Conservation (phyloP, 2,329 filamentous ascomycete genomes). For the Aspergillus candidus region DNA sequence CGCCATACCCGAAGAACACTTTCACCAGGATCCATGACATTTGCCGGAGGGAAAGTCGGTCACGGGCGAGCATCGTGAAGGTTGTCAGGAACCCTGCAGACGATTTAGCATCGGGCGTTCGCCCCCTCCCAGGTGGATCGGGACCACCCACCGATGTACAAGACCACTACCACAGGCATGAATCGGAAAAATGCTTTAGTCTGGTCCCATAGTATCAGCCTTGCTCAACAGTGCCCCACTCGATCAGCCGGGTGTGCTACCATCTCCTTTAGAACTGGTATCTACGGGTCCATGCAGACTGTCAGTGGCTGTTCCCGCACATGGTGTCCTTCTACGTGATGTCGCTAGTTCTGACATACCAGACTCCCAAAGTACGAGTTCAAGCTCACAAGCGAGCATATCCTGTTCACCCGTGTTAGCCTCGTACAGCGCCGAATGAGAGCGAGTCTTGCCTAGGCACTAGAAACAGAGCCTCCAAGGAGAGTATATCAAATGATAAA, state of each 20-base stretch:
- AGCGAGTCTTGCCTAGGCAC: constrained; percentile 55
- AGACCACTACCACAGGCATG: constrained; percentile 66
- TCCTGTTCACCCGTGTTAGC: constrained; percentile 43
- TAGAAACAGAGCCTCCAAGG: constrained; percentile 82
- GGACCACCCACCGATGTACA: constrained; percentile 61
- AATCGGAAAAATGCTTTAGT: constrained; percentile 87
- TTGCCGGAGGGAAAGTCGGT: constrained; percentile 48
- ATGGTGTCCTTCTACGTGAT: constrained; percentile 1
- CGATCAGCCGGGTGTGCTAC: constrained; percentile 32
- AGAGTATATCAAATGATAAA: constrained; percentile 79
- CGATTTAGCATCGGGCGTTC: constrained; percentile 1
- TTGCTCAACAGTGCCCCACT: constrained; percentile 7
- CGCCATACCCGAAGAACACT: constrained; percentile 54
- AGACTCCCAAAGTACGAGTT: constrained; percentile 72
- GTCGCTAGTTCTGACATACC: constrained; percentile 25
- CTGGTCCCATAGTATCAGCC: constrained; percentile 34
- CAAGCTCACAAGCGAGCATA: constrained; percentile 79
- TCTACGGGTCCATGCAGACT: constrained; percentile 38
- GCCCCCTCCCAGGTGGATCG: neutral
- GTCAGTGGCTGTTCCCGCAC: constrained; percentile 13
- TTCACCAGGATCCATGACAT: constrained; percentile 58
- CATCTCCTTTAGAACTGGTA: constrained; percentile 91
- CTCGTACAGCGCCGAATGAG: constrained; percentile 6
- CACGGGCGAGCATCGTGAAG: constrained; percentile 55
- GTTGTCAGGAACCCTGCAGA: constrained; percentile 72